These are phyloP conservation scores for Cystofilobasidium macerans DNA, from an alignment of 768 basidiomycete species.

Conservation along the genomic window DNA sequence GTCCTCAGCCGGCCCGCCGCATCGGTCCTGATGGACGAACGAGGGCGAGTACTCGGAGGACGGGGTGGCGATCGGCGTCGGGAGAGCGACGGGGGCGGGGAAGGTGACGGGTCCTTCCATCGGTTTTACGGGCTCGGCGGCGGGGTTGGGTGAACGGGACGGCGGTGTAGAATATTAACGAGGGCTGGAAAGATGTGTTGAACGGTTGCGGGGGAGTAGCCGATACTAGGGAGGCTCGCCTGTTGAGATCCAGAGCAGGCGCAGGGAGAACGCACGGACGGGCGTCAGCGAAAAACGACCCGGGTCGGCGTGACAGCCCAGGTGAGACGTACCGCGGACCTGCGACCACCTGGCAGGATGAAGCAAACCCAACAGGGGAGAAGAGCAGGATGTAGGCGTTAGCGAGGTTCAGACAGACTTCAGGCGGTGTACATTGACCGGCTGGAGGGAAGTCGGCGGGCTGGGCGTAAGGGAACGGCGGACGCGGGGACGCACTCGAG, in stretches of 20 bases:
- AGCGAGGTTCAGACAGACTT: background rate
- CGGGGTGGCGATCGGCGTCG: conserved; percentile 4
- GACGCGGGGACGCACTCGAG: conserved; percentile 13
- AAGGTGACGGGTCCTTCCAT: conserved; percentile 12
- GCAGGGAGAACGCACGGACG: background rate
- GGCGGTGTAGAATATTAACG: conserved; percentile 12
- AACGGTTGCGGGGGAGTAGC: conserved; percentile 8
- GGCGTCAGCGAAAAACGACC: background rate
- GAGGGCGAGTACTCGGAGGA: conserved; percentile 12
- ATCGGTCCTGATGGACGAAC: background rate
- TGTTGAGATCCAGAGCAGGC: background rate
- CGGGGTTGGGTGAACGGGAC: conserved; percentile 5
- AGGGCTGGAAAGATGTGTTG: conserved; percentile 4
- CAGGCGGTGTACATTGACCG: background rate
- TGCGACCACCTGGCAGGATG: conserved; percentile 21
- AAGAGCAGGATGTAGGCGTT: background rate
- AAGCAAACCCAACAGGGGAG: background rate
- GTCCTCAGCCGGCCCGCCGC: background rate
- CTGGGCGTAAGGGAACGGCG: too few relatives aligned
- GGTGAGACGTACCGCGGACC: conserved; percentile 18
- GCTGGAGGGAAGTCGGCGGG: background rate
- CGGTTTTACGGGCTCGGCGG: conserved; percentile 13
- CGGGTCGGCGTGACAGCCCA: background rate
- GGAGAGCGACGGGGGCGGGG: conserved; percentile 4
- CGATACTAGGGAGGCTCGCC: conserved; percentile 24